phyloP scores from a whole-genome alignment of 257 asterid genomes.

The Nicotiana benthamiana region DNA sequence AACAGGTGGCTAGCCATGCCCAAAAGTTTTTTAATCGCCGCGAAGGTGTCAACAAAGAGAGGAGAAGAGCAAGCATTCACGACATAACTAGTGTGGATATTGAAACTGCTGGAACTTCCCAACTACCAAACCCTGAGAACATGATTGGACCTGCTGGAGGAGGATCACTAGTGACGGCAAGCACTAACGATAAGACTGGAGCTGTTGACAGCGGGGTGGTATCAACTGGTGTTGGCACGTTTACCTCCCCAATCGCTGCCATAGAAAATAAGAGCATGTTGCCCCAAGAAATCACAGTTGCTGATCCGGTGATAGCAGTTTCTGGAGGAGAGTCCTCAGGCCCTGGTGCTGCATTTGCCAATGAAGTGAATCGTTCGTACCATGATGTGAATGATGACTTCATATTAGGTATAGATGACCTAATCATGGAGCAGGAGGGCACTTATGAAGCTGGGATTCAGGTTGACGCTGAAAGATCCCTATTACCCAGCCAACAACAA shows the following conservation, averaged over 20 bases:
- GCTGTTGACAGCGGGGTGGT: neutral
- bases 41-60: neutral
- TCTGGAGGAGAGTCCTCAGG: neutral
- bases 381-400: neutral
- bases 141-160: neutral
- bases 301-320: neutral
- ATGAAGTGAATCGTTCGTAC: neutral
- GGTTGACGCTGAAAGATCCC: neutral
- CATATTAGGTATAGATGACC: neutral
- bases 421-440: neutral
- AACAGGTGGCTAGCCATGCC: conserved; percentile 6
- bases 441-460: neutral
- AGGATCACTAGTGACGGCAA: neutral
- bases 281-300: neutral
- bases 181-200: neutral
- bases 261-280: neutral
- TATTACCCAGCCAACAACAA: neutral
- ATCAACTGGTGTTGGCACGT: neutral
- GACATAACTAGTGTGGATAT: conserved; percentile 9
- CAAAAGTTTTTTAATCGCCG: neutral
- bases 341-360: neutral
- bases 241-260: too few relatives aligned
- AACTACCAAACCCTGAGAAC: neutral
- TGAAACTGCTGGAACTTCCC: conserved; percentile 9
- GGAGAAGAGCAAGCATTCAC: neutral